Base-by-base conservation (phyloP, 345 rosid genomes). In the Punica granatum region DNA sequence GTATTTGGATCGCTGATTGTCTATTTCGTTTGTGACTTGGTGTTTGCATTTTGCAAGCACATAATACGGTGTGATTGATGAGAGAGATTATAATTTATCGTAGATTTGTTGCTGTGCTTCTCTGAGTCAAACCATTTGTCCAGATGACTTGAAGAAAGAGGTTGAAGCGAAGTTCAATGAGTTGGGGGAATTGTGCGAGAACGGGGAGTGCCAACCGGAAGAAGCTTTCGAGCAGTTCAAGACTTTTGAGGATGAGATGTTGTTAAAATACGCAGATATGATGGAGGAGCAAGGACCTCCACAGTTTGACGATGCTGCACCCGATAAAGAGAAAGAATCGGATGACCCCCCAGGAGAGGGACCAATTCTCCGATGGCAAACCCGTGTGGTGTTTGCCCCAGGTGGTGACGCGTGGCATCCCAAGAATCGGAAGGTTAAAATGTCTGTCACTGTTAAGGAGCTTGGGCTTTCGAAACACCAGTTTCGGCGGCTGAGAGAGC, bases 391-490 rank as follows among this genome's bases (percentile, higher is more conserved):
- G 71, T 84, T 94, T 67, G 83, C 90, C 67, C 96, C 99, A 18
- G 97, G 97, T 51, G 99, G 96, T n/a, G 96, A 91, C 77, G 90
- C 96, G 0, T 91, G 99, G 99, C 98, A 91, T 85, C 99, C 99
- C 63, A 94, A 94, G 81, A 94, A 94, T 81, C 80, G 96, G 77
- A 86, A 86, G 77, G 96, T 89, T 23, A 94, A 94, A 78, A 74
- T 94, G 89, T 75, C 93, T 63, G 93, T 91, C 46, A 89, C 99
- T 33, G 98, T 94, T 51, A 94, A 86, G 74, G 99, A 91, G 76
- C 96, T 91, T 7, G 96, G 98, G 62, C 95, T 94, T 73, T 91
- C 98, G 33, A 94, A 79, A 73, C 76, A 82, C 76, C 96, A 91
- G 68, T 88, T 84, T 72, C 83, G 79, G 67, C 83, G 95, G 73